Base-by-base conservation (phyloP, 345 rosid genomes). In the Eucalyptus caleyi region DNA sequence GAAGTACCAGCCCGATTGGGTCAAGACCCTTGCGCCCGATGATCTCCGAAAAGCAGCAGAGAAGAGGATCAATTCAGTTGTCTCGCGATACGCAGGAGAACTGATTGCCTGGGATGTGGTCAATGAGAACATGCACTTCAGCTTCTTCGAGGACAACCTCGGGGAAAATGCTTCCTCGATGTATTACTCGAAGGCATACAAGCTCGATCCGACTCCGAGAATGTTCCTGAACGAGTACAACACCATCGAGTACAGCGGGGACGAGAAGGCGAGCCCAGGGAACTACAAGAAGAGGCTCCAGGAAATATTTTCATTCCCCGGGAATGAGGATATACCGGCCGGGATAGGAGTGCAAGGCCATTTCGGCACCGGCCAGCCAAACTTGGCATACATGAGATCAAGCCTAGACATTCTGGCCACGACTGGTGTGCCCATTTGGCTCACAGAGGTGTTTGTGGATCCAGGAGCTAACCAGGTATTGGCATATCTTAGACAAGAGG, bases 281-380 rank as follows among this genome's bases (percentile, higher is more conserved):
- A 93, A 93, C 21, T 95, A 94, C 90, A 92, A 56, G 90, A 88
- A 89, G 24, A 95, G 88, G 88, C 91, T 96, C 51, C 67, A 93
- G 89, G 94, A 96, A 85, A 95, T 96, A 26, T 89, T 91, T 42
- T 91, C 94, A 8, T 95, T 87, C 81, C 96, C 94, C 7, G 98
- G 96, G 67, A 95, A 92, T 86, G 72, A 69, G 27, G 88, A 89
- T 14, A 60, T 96, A 11, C 59, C 30, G 82, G 94, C 92, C 32
- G 99, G 96, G 51, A 93, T 96, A 24, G 99, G 99, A 89, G 88
- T 96, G 90, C 96, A 97, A 62, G 99, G 99, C 42, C 98, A 95
- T 87, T 97, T 97, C 81, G 45, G 87, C 62, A 81, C 91, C 26
- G 89, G 77, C 21, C 94, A 95, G 62, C 97, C 98, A 27, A 94